Base-by-base conservation (phyloP, 805 yeast genomes). In the Teunomyces panamensis region DNA sequence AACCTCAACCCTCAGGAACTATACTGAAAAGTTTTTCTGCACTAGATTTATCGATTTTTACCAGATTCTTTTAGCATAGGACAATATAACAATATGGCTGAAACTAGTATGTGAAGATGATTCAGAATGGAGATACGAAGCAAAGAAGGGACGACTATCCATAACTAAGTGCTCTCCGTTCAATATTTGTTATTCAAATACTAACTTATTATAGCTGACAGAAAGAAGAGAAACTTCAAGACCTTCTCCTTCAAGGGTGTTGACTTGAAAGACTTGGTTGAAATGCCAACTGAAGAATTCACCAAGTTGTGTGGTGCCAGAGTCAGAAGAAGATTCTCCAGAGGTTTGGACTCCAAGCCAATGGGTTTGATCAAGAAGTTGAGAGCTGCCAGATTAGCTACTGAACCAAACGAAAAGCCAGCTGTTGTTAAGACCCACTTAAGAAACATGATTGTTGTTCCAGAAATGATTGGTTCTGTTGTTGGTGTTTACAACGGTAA, bases 401-500 rank as follows among this genome's bases (percentile, higher is more conserved):
- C 95, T 64, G 84, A 81, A 69, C 84, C 85, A 70, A 87, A 87
- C 74, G 98, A 94, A 81, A 94, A 92, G 85, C 99, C 99, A 76
- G 85, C 92, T 64, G 79, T 82, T 60, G 98, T 94, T 80, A 94
- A 92, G 87, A 94, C 99, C 65, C 99, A 94, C 81, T 88, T 94
- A 77, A 92, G 99, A 87, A 91, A 91, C 87, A 89, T 91, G 96
- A 78, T 94, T 75, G 75, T 94, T 71, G 94, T 94, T 63, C 99
- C 99, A 80, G 99, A 94, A 67, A 94, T 94, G 99, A 90, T 94
- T 69, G 99, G 99, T 75, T 89, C 97, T 56, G 95, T 92, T 63
- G 85, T 94, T 66, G 97, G 97, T 81, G 87, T 94, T 67, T 94
- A 94, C 96, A 94, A 94, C 85, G 99, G 99, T 82, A 94, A 94